These are phyloP conservation scores for Picochlorum costavermella DNA, from an alignment of 139 green algal species.

Conservation along the genomic window DNA sequence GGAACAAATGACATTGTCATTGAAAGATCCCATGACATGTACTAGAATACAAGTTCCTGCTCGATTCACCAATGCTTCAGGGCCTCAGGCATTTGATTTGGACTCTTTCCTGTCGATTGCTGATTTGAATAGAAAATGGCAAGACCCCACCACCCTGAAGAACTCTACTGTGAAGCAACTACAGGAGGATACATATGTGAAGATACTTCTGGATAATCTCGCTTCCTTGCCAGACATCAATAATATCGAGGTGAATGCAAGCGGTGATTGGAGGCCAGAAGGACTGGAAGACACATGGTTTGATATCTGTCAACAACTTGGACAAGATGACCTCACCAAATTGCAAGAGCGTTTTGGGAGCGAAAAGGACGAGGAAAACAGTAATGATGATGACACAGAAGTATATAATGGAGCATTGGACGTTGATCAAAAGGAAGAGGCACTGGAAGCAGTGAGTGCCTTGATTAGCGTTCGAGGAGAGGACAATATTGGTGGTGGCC, in stretches of 20 bases:
- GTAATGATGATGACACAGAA: neutral
- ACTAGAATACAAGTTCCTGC: constrained; percentile 22
- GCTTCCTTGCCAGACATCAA: neutral
- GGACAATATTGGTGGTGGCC: neutral
- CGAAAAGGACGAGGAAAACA: neutral
- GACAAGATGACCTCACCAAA: neutral
- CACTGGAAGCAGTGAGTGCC: constrained; percentile 11
- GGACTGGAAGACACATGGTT: neutral
- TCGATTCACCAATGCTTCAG: constrained; percentile 28
- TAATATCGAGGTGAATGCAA: constrained; percentile 2
- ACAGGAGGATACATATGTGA: constrained; percentile 47
- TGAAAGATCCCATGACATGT: constrained; percentile 26
- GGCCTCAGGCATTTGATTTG: constrained; percentile 69
- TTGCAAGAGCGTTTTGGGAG: neutral
- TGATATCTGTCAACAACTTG: neutral
- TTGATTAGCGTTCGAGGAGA: neutral
- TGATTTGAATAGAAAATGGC: constrained; percentile 73
- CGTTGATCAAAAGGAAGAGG: constrained; percentile 8
- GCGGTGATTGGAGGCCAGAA: constrained; percentile 45
- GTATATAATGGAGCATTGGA: neutral
- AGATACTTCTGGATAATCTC: neutral
- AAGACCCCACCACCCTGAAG: constrained; percentile 64
- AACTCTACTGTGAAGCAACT: constrained; percentile 48
- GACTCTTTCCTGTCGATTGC: constrained; percentile 65
- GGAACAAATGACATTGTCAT: constrained; percentile 19